Percentiles rank a stretch among this genome's conserved stretches.
Conservation (phyloP, 176 grass and related monocot species). For the Urochloa ruziziensis region DNA sequence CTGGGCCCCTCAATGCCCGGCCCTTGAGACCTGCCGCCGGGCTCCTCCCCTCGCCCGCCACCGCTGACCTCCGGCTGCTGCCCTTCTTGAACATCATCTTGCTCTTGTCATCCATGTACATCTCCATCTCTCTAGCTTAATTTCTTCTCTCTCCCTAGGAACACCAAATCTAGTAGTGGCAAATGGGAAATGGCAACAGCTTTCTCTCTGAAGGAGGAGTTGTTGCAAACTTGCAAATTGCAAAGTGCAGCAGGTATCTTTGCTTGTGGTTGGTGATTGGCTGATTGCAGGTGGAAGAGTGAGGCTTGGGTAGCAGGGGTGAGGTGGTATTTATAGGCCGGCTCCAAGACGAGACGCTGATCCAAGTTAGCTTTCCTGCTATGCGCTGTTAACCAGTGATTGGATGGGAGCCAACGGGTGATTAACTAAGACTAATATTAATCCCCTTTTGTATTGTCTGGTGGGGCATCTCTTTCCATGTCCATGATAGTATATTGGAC, state of each 20-base stretch:
- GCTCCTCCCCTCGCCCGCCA: neutral
- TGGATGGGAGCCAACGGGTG: neutral
- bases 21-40: neutral
- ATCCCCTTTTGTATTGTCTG: neutral
- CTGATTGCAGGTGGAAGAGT: neutral
- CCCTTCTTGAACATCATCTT: constrained; percentile 40
- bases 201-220: neutral
- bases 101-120: constrained; percentile 48
- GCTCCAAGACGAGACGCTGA: neutral
- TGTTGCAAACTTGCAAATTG: neutral
- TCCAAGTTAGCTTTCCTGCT: neutral
- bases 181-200: too few relatives aligned
- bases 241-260: neutral
- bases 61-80: neutral
- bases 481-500: constrained; percentile 16
- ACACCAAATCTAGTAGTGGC: neutral
- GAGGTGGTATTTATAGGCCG: constrained; percentile 17
- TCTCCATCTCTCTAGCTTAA: constrained; percentile 37
- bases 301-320: neutral
- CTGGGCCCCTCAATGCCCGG: neutral
- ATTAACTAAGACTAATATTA: neutral
- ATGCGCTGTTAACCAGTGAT: neutral
- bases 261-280: too few relatives aligned
- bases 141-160: neutral
- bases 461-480: constrained; percentile 36